Evolutionary conservation across 2,329 filamentous ascomycete genomes (phyloP).

Genomic region (Botrytis porri): DNA sequence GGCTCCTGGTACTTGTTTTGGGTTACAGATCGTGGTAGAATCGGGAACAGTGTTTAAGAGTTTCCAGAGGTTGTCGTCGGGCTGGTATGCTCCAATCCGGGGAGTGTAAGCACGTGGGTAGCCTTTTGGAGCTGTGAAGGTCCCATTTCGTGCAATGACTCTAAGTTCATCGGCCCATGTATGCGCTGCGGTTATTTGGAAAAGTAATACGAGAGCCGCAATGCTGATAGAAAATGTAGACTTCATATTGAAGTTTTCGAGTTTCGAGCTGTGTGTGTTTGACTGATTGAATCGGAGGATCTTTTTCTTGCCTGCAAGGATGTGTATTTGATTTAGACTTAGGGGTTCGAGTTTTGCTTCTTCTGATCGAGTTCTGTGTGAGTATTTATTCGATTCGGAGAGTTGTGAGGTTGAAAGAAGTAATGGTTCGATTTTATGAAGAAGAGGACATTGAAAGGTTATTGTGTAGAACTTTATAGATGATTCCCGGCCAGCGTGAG

Average conservation of each 20-base stretch:
- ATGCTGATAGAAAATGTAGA: slow-evolving; percentile 19
- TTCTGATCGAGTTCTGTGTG: neutral
- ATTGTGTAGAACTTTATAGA: slow-evolving; percentile 18
- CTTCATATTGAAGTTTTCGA: slow-evolving; percentile 17
- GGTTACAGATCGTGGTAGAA: neutral
- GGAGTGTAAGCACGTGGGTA: slow-evolving; percentile 70
- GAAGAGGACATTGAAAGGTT: slow-evolving; percentile 4
- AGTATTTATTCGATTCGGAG: neutral
- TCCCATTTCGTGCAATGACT: slow-evolving; percentile 69
- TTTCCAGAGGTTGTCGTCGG: slow-evolving; percentile 4
- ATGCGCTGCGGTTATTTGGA: slow-evolving; percentile 22
- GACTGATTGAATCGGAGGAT: neutral
- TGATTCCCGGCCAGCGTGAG: slow-evolving; percentile 29
- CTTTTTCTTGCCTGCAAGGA: slow-evolving; percentile 27
- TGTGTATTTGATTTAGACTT: slow-evolving; percentile 9
- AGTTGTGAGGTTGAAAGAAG: neutral
- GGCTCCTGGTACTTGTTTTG: neutral
- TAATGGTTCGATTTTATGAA: neutral
- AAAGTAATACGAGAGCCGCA: slow-evolving; percentile 25
- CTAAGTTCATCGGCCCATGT: slow-evolving; percentile 78
- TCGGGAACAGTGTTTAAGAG: neutral
- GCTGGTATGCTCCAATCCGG: slow-evolving; percentile 40
- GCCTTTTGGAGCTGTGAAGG: slow-evolving; percentile 66
- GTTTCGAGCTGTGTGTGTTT: slow-evolving; percentile 19
- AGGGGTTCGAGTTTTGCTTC: slow-evolving; percentile 7